Evolutionary conservation across 257 asterid species (phyloP), one percentile per base, ranked within the genome.

Genomic region (Thymus quinquecostatus): DNA sequence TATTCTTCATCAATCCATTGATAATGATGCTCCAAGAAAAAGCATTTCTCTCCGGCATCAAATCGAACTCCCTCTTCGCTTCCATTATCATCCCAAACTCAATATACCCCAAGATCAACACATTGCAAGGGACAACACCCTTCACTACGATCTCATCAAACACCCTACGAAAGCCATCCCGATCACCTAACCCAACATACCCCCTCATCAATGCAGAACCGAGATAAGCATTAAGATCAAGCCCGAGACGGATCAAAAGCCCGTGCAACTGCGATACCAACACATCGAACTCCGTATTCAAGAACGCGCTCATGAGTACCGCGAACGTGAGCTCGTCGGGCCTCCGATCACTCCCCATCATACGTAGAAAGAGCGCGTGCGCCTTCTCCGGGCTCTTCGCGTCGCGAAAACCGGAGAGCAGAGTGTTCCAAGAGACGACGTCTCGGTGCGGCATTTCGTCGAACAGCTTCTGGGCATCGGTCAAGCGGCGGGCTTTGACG

Each of bases 131-230:
- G 10, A 85, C 89, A 8, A 85, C 82, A 49, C 84, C 92, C 79
- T 81, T 85, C 73, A 72, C 86, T 36, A 44, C 55, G 58, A 91
- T 86, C 82, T 91, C 97, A 62, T 86, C 84, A 68, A 87, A 91
- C 76, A 91, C 92, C 36, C 76, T 65, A 43, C 78, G 13, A 27
- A 85, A 79, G 10, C 86, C 64, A n/a, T 45, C 7, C 0, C 74
- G 71, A 49, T 81, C 82, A 5, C 82, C 68, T 63, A 91, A 80
- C 59, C 82, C 87, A 33, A 84, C 38, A 75, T 87, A 91, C 28
- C 92, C 96, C 74, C 96, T 84, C 92, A 87, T 87, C 53, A 91
- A 75, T 36, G 95, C 88, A 69, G 95, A 91, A 48, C 94, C 97
- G 10, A 91, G 81, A 70, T 81, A 83, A 27, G 61, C 69, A 73